Evolutionary conservation across 805 yeast genomes (phyloP).

Genomic region (Starmerella geochares): DNA sequence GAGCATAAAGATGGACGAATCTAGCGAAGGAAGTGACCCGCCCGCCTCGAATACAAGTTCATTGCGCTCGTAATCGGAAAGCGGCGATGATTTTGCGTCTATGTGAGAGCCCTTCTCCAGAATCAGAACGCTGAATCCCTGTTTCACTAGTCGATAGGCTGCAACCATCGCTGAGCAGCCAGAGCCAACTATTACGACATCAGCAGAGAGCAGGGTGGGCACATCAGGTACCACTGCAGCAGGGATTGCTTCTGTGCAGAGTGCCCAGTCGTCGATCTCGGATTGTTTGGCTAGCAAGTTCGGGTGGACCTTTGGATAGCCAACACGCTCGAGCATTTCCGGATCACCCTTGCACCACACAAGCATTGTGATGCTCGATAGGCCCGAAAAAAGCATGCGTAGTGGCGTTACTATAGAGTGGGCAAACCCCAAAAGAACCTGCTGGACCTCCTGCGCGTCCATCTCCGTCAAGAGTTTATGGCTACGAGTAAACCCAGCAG

Average conservation of each 20-base stretch:
- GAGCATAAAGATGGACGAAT: constrained; percentile 34
- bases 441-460: constrained; percentile 29
- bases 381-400: constrained; percentile 33
- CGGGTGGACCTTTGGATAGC: constrained; percentile 18
- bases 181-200: constrained; percentile 42
- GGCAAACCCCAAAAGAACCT: constrained; percentile 32
- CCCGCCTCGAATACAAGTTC: constrained; percentile 35
- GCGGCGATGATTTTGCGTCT: constrained; percentile 32
- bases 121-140: constrained; percentile 39
- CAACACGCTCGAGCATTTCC: constrained; percentile 4
- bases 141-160: constrained; percentile 38
- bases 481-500: constrained; percentile 24
- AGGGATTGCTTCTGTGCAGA: not conserved
- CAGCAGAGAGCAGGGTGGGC: constrained; percentile 24
- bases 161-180: constrained; percentile 48
- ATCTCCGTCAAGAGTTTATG: constrained; percentile 25
- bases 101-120: constrained; percentile 44
- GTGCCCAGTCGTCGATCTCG: not conserved
- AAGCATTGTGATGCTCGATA: constrained; percentile 26
- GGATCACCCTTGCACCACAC: constrained; percentile 9
- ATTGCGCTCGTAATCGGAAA: constrained; percentile 35
- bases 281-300: constrained; percentile 4
- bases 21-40: constrained; percentile 34
- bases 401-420: constrained; percentile 34
- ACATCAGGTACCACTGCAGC: constrained; percentile 3